These are phyloP conservation scores for Pyronema domesticum DNA, from an alignment of 495 filamentous ascomycete genomes.

Conservation along the genomic window DNA sequence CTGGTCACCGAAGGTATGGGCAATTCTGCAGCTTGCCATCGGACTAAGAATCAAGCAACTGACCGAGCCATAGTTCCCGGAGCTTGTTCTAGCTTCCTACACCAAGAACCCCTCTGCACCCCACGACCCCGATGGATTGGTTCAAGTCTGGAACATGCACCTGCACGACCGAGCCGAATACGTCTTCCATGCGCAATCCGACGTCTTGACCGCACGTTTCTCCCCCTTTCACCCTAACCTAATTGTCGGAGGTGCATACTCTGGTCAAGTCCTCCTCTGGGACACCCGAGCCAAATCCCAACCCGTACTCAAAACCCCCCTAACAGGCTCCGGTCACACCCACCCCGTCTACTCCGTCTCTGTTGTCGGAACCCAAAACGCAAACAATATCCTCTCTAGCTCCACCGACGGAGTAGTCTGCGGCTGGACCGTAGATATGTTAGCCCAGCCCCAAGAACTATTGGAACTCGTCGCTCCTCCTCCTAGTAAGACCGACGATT, in stretches of 20 bases:
- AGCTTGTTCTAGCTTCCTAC: conserved; percentile 82
- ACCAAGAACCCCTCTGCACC: conserved; percentile 92
- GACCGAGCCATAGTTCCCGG: conserved; percentile 43
- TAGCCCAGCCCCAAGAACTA: conserved; percentile 82
- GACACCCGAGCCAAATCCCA: conserved; percentile 76
- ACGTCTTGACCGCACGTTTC: conserved; percentile 88
- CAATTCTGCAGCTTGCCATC: conserved; percentile 13
- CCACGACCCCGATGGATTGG: conserved; percentile 82
- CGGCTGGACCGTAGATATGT: conserved; percentile 93
- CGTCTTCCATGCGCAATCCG: conserved; percentile 87
- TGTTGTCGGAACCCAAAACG: conserved; percentile 94
- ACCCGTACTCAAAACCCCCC: conserved; percentile 85
- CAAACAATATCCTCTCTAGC: conserved; percentile 89
- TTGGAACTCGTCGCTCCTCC: conserved; percentile 72
- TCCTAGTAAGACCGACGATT: conserved; percentile 79
- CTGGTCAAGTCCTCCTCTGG: conserved; percentile 95
- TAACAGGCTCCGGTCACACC: conserved; percentile 82
- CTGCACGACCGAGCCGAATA: conserved; percentile 87
- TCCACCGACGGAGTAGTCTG: conserved; percentile 95
- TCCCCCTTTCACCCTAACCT: conserved; percentile 93
- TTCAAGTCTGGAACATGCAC: conserved; percentile 95
- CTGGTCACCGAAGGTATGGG: conserved; percentile 69
- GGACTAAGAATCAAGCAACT: neutral
- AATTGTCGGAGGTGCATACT: conserved; percentile 87
- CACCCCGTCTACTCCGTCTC: conserved; percentile 92